Base-by-base conservation (phyloP, 108 stramenopile genomes). In the Fragilariopsis cylindrus region DNA sequence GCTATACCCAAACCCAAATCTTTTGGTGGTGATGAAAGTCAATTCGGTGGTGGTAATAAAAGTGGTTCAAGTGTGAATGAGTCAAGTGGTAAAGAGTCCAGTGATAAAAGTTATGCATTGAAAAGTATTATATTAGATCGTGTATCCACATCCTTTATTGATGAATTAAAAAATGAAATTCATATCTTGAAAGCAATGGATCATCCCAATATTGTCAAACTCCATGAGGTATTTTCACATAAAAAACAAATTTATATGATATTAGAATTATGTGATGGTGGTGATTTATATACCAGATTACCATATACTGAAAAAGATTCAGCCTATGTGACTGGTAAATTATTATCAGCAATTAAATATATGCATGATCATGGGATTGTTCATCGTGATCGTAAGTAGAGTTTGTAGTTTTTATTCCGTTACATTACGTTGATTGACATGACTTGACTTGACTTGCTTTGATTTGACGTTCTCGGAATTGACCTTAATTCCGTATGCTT, bases 341-440 rank as follows among this genome's bases (percentile, higher is more conserved):
- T 90, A 13, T 60, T 89, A 7, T 87, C 87, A 43, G 93, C 93
- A 3, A 74, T 90, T 53, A 67, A 76, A 46, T 98, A 98, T 82
- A 87, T 98, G 60, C 99, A 99, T 69, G 82, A 88, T 47, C 87
- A 93, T 48, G 90, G 89, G 3, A 83, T 98, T 72, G 94, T 98
- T 40, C 99, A 99, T 82, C 92, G 99, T n/a, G 97, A 98, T 76
- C 83, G 98, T 73, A 97, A 99, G 86, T 89, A n/a, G n/a, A 0
- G 19, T 19, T 19, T 19, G 19, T 19, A 19, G 19, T 19, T 19
- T 19, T 19, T 19, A 19, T 19, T 19, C 0, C 19, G 19, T 19
- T 19, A 19, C 0, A 19, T 19, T 19, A 19, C 19, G 19, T 0
- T 19, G 19, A 19, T 19, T 19, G 19, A n/a, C n/a, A n/a, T n/a